These are phyloP conservation scores for Ploettnerulaceae sp. DNA, from an alignment of 2,329 filamentous ascomycete genomes.

Conservation along the genomic window DNA sequence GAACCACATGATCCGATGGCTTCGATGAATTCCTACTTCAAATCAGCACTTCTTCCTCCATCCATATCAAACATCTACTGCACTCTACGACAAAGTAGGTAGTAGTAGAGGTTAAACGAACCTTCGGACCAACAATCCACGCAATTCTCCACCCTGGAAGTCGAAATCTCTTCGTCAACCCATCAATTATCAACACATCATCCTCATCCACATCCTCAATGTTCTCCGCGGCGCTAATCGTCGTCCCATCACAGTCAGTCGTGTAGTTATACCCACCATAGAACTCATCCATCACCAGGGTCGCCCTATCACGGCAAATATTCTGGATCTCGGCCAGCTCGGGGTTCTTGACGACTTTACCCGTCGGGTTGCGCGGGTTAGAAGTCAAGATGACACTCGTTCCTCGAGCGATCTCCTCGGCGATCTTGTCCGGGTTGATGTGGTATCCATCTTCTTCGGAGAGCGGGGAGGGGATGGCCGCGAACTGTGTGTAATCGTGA, in stretches of 20 bases:
- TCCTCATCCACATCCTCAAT: conserved; percentile 85
- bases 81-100: neutral
- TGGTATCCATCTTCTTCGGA: conserved; percentile 84
- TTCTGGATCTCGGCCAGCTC: conserved; percentile 89
- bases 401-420: conserved; percentile 81
- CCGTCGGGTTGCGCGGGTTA: conserved; percentile 92
- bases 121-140: conserved; percentile 89
- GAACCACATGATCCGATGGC: conserved; percentile 89
- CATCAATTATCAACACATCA: conserved; percentile 91
- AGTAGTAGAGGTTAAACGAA: conserved; percentile 4
- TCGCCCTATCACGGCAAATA: conserved; percentile 84
- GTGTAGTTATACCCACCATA: conserved; percentile 97
- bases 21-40: conserved; percentile 72
- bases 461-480: conserved; percentile 80
- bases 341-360: conserved; percentile 77
- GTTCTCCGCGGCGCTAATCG: conserved; percentile 85
- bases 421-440: conserved; percentile 89
- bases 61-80: too few relatives aligned
- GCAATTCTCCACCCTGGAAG: conserved; percentile 95
- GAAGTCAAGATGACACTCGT: conserved; percentile 88
- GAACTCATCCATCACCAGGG: conserved; percentile 93
- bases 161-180: conserved; percentile 93
- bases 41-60: too few relatives aligned
- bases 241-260: conserved; percentile 81
- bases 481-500: conserved; percentile 55